These are phyloP conservation scores for Pneumocystis murina DNA, from an alignment of 1,139 yeast species.

Conservation along the genomic window DNA sequence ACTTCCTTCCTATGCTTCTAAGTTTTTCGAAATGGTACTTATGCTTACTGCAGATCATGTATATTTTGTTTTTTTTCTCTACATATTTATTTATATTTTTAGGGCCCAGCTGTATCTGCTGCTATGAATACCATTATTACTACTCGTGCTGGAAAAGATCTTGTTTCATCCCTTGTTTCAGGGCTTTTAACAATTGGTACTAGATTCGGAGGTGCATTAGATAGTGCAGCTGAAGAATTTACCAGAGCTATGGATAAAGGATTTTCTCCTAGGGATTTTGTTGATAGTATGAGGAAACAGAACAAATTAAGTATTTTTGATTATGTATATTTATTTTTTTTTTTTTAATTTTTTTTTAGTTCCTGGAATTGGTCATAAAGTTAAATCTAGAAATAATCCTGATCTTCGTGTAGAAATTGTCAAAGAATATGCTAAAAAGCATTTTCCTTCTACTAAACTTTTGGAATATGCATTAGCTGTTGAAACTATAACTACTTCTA, in stretches of 20 bases:
- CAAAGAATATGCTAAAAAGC: constrained; percentile 32
- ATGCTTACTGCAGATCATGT: constrained; percentile 35
- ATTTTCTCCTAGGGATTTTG: constrained; percentile 32
- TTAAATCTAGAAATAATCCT: constrained; percentile 35
- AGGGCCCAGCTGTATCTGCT: constrained; percentile 34
- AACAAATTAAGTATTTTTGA: constrained; percentile 21
- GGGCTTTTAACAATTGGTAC: constrained; percentile 34
- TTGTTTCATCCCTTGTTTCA: constrained; percentile 32
- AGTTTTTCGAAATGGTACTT: constrained; percentile 34
- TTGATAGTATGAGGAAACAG: constrained; percentile 33
- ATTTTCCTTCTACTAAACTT: constrained; percentile 31
- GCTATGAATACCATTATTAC: constrained; percentile 37
- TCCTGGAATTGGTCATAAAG: constrained; percentile 36
- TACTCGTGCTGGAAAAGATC: constrained; percentile 35
- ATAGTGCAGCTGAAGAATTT: constrained; percentile 35
- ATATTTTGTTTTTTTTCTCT: neutral
- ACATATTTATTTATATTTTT: neutral
- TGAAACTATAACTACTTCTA: constrained; percentile 34
- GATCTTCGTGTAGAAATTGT: constrained; percentile 36
- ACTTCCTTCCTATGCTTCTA: constrained; percentile 31
- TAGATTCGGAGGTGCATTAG: constrained; percentile 35
- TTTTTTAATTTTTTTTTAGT: constrained; percentile 19
- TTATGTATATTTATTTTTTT: neutral
- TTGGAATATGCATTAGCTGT: constrained; percentile 36
- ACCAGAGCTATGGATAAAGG: constrained; percentile 32